These are phyloP conservation scores for Metschnikowia rubicola DNA, from an alignment of 805 yeast species.

Conservation along the genomic window DNA sequence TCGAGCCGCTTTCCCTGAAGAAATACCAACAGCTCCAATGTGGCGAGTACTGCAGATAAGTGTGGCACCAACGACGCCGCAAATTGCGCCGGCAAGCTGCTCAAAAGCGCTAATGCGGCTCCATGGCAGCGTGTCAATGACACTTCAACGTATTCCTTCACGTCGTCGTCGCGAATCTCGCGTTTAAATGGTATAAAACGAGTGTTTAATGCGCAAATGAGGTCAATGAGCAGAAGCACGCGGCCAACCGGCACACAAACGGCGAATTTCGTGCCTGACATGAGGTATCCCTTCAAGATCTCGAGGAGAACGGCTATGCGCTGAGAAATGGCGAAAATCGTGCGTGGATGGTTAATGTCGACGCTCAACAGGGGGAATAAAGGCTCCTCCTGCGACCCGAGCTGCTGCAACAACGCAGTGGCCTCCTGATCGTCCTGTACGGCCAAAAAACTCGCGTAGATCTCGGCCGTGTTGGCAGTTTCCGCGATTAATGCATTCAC, in stretches of 20 bases:
- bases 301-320: constrained; percentile 48
- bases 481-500: constrained; percentile 50
- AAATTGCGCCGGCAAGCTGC: constrained; percentile 31
- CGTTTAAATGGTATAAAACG: constrained; percentile 53
- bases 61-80: constrained; percentile 45
- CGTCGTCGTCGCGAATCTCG: constrained; percentile 54
- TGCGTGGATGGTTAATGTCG: constrained; percentile 55
- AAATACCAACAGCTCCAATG: constrained; percentile 61
- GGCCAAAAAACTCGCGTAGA: constrained; percentile 59
- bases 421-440: constrained; percentile 54
- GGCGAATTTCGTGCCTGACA: constrained; percentile 52
- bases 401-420: constrained; percentile 32
- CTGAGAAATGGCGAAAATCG: constrained; percentile 49
- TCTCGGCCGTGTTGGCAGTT: constrained; percentile 48
- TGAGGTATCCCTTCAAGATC: constrained; percentile 36
- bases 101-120: constrained; percentile 43
- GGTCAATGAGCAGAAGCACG: constrained; percentile 49
- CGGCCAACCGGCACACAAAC: constrained; percentile 63
- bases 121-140: constrained; percentile 45
- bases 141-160: constrained; percentile 42
- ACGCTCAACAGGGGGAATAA: constrained; percentile 49
- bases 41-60: constrained; percentile 45
- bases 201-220: constrained; percentile 52
- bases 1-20: constrained; percentile 35
- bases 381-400: constrained; percentile 22